Evolutionary conservation across 2,329 filamentous ascomycete genomes (phyloP), one percentile per base, ranked within the genome.

Genomic region (Diaporthe longicolla): DNA sequence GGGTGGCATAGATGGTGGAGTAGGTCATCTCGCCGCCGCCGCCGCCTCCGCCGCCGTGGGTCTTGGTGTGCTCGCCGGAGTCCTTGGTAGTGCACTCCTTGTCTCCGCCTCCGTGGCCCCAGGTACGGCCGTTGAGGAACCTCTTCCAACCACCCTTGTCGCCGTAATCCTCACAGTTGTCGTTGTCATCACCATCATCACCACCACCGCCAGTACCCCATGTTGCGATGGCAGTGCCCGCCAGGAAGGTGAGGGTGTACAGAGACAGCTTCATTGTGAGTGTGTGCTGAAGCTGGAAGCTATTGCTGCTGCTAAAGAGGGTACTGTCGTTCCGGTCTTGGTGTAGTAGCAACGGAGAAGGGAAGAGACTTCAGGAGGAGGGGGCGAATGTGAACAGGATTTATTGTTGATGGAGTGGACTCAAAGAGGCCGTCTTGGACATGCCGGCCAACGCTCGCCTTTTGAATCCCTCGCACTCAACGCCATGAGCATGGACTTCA

Each of bases 1-100:
- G 76, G 19, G 82, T 85, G 58, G 81, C 82, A 78, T 81, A 85
- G 71, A 86, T 79, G 35, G 82, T 83, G 68, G 82, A 84, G 50
- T 82, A 83, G 35, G 77, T 78, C 70, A 68, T 68, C 4, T 52
- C 19, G 5, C 24, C 24, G 63, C 32, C 32, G 4, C 59, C 59
- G n/a, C 48, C 48, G 63, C 59, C 59, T 15, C 48, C 48, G 63
- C 63, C 63, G 32, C n/a, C 21, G 45, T 66, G 63, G 4, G 45
- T 26, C 63, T 68, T 68, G 13, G 63, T 68, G 6, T 54, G 8
- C n/a, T 54, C 43, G 3, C 19, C 10, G 17, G 24, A n/a, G 17
- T 48, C 45, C 21, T 52, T 40, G 32, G 63, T 54, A 8, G 29
- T 37, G 63, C 63, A 68, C 48, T 68, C 63, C 45, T 68, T 52